Evolutionary conservation across 2,329 filamentous ascomycete genomes (phyloP), one percentile per base, ranked within the genome.

Genomic region (Botryotinia calthae): DNA sequence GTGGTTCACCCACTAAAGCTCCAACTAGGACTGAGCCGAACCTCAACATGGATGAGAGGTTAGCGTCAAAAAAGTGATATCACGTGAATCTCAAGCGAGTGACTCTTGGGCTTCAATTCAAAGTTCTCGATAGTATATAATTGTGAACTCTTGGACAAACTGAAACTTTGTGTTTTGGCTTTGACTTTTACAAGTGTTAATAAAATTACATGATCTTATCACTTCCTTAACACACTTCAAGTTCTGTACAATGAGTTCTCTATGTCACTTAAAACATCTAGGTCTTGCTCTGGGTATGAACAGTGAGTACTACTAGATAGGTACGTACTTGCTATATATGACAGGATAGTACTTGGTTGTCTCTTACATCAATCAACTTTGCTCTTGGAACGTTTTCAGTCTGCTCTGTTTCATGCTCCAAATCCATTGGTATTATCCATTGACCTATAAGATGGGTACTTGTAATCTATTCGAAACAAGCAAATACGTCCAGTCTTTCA

Each of bases 21-120:
- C 46, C 14, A 65, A 64, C 59, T 64, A 48, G 69, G 62, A 65
- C 46, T 71, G n/a, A 63, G 69, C 44, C 34, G 69, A 64, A 70
- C 58, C 58, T 70, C 68, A 62, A 64, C 69, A 71, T 71, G 69
- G 69, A 71, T 71, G 67, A 71, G 59, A 71, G 69, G 44, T 64
- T 71, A 71, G 69, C 58, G 69, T 7, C 44, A 64, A 56, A 40
- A 71, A 31, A 4, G 6, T 7, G 2, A 12, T 40, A 18, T 70
- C 68, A 71, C 46, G 69, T 65, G 58, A 44, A 18, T 4, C 25
- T 8, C 63, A 70, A 70, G 58, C 68, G 58, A 70, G 28, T 46
- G 31, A 34, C 44, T 14, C 34, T 37, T 31, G 22, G 10, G 28
- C 44, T 37, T 25, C 44, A 25, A 34, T 65, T 54, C 48, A 67